Conservation (phyloP, 140 eudicot species). For the Ambrosia hybrid region DNA sequence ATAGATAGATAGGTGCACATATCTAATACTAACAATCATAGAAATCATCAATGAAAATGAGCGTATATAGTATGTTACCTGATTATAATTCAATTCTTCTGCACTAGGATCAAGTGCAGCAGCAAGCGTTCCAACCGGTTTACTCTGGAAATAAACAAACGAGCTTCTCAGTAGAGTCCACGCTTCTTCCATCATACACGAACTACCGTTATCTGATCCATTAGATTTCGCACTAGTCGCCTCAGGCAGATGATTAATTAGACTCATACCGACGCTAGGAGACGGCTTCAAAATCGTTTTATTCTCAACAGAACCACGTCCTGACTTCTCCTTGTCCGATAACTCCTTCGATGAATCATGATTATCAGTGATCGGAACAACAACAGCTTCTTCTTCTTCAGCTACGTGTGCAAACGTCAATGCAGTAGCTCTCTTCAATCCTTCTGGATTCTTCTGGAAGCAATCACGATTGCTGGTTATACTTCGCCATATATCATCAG, state of each 20-base stretch:
- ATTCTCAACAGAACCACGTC: slow-evolving; percentile 16
- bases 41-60: slow-evolving; percentile 7
- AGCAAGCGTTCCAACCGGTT: slow-evolving; percentile 51
- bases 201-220: slow-evolving; percentile 22
- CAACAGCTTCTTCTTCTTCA: slow-evolving; percentile 14
- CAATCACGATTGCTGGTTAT: slow-evolving; percentile 18
- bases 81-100: slow-evolving; percentile 49
- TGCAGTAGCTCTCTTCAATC: slow-evolving; percentile 27
- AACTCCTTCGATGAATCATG: slow-evolving; percentile 13
- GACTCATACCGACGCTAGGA: slow-evolving; percentile 33
- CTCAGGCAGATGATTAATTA: slow-evolving; percentile 1
- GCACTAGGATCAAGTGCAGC: slow-evolving; percentile 38
- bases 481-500: slow-evolving; percentile 32
- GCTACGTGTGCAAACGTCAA: background rate
- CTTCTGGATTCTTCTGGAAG: slow-evolving; percentile 9
- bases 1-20: background rate
- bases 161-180: slow-evolving; percentile 45
- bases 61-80: slow-evolving; percentile 26
- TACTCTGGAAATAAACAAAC: slow-evolving; percentile 32
- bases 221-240: slow-evolving; percentile 11
- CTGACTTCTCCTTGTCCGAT: slow-evolving; percentile 5
- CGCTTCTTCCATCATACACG: slow-evolving; percentile 49
- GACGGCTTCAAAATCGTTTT: slow-evolving; percentile 36
- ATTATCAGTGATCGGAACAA: slow-evolving; percentile 19
- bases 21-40: background rate